phyloP scores from a whole-genome alignment of 2,329 filamentous ascomycete species.

The Clathrospora elynae region DNA sequence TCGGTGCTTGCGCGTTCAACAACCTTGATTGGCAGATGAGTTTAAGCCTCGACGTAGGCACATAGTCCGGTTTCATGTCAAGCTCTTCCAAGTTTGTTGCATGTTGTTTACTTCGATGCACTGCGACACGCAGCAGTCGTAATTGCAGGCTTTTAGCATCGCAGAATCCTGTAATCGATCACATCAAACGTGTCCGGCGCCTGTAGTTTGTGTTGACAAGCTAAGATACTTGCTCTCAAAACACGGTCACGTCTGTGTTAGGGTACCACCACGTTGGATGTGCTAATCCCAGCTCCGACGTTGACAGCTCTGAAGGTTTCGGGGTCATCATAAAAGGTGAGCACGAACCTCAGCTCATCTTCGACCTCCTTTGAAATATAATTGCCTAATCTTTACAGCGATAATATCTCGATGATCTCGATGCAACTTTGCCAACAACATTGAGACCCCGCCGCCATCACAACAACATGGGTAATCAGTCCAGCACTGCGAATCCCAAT shows the following conservation, averaged over 20 bases:
- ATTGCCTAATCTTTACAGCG: slow-evolving; percentile 15
- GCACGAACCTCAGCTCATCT: slow-evolving; percentile 13
- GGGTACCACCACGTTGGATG: slow-evolving; percentile 20
- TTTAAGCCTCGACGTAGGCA: slow-evolving; percentile 24
- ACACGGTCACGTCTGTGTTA: slow-evolving; percentile 18
- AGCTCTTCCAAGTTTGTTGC: slow-evolving; percentile 46
- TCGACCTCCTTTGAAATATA: slow-evolving; percentile 16
- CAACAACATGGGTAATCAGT: slow-evolving; percentile 40
- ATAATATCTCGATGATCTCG: slow-evolving; percentile 11
- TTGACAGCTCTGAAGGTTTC: slow-evolving; percentile 10
- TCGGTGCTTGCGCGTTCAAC: slow-evolving; percentile 14
- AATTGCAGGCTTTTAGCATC: slow-evolving; percentile 21
- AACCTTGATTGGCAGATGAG: slow-evolving; percentile 35
- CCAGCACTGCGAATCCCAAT: slow-evolving; percentile 33
- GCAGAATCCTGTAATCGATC: slow-evolving; percentile 20
- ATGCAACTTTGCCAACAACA: slow-evolving; percentile 17
- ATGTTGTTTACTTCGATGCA: slow-evolving; percentile 33
- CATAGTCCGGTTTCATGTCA: slow-evolving; percentile 39
- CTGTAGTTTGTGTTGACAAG: slow-evolving; percentile 16
- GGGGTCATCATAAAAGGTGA: slow-evolving; percentile 25
- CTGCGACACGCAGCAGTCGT: slow-evolving; percentile 29
- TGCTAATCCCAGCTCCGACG: slow-evolving; percentile 30
- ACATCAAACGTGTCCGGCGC: slow-evolving; percentile 20
- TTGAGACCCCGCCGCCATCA: slow-evolving; percentile 18
- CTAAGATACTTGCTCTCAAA: slow-evolving; percentile 22